Base-by-base conservation (phyloP, 768 basidiomycete species). In the Leccinum boreale region DNA sequence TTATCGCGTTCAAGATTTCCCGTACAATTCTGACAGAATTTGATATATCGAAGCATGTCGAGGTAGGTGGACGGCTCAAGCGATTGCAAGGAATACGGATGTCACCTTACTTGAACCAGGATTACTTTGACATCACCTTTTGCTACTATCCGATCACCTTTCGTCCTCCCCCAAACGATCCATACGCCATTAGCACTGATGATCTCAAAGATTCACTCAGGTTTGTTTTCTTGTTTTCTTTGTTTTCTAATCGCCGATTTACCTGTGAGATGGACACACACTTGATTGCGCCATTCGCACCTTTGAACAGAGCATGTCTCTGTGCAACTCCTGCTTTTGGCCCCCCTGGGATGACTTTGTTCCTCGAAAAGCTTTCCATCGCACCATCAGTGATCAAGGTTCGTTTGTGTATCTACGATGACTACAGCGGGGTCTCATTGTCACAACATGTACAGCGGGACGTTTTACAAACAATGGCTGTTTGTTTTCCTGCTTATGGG, bases 101-200 rank as follows among this genome's bases (percentile, higher is more conserved):
- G n/a, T 49, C 19, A 14, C 28, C 17, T 55, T 44, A 26, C 36
- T 39, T n/a, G 47, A 19, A 29, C 6, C 63, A 98, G 94, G 83
- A 87, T 52, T 77, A 98, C 50, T 98, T 96, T 75, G 92, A 98
- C 66, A 87, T 98, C 69, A 90, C 88, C 0, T 98, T 95, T 72
- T 98, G 97, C 71, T 99, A 99, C 72, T 99, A 98, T 75, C 97
- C 97, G 0, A 98, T 99, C 56, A 92, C 94, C 0, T 99, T 97
- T 76, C 83, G 90, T 57, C 94, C 96, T 9, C 93, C 95, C 17
- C 89, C 93, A 1, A 87, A 94, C 63, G 94, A 98, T 68, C 94
- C 93, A 17, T 94, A 96, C 70, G 89, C 90, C 4, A 95, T 99
- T 58, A 90, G 87, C 3, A 79, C 90, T 0, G 92, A 95, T 31